Conservation (phyloP, 352 stramenopile genomes). For the Globisporangium parvum region DNA sequence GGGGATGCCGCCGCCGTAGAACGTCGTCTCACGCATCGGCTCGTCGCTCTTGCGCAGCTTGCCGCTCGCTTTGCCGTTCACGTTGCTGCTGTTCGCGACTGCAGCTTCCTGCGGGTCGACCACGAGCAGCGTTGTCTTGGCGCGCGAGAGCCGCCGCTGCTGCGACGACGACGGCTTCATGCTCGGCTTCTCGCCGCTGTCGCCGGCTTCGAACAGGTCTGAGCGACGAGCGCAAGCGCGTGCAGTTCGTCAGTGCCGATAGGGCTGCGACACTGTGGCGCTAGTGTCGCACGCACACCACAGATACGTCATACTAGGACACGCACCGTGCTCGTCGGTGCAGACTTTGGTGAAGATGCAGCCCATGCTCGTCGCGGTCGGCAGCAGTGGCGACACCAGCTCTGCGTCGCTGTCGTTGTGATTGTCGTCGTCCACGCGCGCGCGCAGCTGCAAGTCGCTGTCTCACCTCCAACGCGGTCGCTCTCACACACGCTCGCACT, state of each 20-base stretch:
- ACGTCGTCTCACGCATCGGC: slow-evolving; percentile 14
- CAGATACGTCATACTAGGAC: too few species aligned
- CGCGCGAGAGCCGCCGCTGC: slow-evolving; percentile 23
- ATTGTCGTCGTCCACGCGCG: too few species aligned
- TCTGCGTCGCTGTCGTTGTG: too few species aligned
- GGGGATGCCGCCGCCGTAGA: slow-evolving; percentile 62
- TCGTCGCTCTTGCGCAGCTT: slow-evolving; percentile 10
- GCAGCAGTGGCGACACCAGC: too few species aligned
- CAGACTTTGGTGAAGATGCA: slow-evolving; percentile 19
- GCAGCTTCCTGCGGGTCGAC: slow-evolving; percentile 15
- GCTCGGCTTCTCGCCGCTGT: slow-evolving; percentile 6
- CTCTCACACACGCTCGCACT: too few species aligned
- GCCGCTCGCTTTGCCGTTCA: slow-evolving; percentile 1
- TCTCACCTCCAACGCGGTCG: too few species aligned
- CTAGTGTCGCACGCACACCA: neutral
- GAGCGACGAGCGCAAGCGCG: neutral
- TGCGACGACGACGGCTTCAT: slow-evolving; percentile 4
- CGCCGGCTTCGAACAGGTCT: slow-evolving; percentile 11
- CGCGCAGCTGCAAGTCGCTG: too few species aligned
- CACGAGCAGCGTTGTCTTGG: slow-evolving; percentile 34
- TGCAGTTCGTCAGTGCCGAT: neutral
- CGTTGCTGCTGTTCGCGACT: slow-evolving; percentile 6
- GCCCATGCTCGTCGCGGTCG: slow-evolving; percentile 7
- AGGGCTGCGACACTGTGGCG: neutral
- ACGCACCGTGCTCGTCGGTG: slow-evolving; percentile 10